These are phyloP conservation scores for Phytophthora europaea DNA, from an alignment of 352 stramenopile genomes.

Conservation along the genomic window DNA sequence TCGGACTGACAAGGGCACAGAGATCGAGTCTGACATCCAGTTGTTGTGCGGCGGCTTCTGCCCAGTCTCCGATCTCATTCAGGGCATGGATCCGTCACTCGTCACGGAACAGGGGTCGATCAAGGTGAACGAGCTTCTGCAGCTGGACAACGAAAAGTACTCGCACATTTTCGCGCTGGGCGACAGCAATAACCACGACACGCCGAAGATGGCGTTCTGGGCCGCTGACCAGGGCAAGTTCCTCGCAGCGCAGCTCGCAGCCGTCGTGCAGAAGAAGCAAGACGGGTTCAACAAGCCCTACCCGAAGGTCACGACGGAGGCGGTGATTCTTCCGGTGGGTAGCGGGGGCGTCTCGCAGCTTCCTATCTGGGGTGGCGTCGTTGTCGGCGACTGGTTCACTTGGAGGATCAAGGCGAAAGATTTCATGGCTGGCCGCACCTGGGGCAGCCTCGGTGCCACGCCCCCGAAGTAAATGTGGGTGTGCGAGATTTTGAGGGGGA, in stretches of 20 bases:
- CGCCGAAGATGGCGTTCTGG: conserved; percentile 54
- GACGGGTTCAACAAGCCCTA: conserved; percentile 31
- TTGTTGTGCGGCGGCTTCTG: conserved; percentile 44
- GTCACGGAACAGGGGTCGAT: conserved; percentile 45
- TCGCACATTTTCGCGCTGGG: conserved; percentile 57
- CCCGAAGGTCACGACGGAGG: conserved; percentile 35
- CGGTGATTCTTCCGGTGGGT: conserved; percentile 51
- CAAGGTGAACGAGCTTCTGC: conserved; percentile 59
- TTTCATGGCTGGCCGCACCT: conserved; percentile 46
- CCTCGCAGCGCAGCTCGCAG: conserved; percentile 41
- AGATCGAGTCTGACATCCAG: conserved; percentile 64
- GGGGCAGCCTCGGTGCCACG: conserved; percentile 36
- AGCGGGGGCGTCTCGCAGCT: conserved; percentile 53
- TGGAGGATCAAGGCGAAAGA: conserved; percentile 54
- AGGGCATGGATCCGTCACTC: conserved; percentile 46
- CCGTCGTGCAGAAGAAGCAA: conserved; percentile 39
- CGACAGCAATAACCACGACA: conserved; percentile 57
- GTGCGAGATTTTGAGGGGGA: background rate
- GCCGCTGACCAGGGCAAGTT: conserved; percentile 51
- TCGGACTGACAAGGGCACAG: conserved; percentile 54
- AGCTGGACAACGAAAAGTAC: conserved; percentile 56
- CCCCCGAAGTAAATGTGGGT: conserved; percentile 21
- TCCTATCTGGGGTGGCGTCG: conserved; percentile 46
- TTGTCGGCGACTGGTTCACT: conserved; percentile 51
- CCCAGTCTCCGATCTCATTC: conserved; percentile 43